A percentile compares a stretch with the other conserved stretches of the same genome.
Evolutionary conservation across 192 early-diverging fungal genomes (phyloP).

Genomic region (Gaertneriomyces semiglobifer): DNA sequence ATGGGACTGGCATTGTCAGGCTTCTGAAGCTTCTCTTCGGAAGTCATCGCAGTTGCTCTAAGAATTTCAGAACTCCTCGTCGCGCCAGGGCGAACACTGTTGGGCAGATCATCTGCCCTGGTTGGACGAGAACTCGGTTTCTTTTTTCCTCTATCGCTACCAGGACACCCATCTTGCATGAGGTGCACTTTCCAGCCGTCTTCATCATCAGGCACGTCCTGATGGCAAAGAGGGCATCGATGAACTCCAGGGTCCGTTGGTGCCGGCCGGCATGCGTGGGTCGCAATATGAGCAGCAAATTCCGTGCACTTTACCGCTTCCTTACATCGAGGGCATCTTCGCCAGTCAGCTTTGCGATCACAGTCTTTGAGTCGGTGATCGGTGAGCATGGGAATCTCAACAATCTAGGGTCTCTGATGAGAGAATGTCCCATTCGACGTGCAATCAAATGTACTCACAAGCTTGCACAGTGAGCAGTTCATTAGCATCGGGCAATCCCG

Average conservation of each 20-base stretch:
- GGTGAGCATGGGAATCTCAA: constrained; percentile 65
- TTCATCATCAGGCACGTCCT: constrained; percentile 54
- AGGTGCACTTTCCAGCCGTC: constrained; percentile 66
- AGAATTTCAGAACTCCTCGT: too few species aligned
- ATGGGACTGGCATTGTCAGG: too few species aligned
- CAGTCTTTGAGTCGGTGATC: constrained; percentile 67
- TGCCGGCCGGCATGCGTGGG: constrained; percentile 36
- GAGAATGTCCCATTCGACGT: not conserved
- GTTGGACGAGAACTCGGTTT: too few species aligned
- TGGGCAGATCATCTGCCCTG: too few species aligned
- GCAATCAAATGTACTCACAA: constrained; percentile 43
- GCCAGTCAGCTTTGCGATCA: constrained; percentile 52
- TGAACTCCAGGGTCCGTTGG: constrained; percentile 27
- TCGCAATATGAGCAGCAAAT: constrained; percentile 48
- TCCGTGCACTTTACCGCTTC: constrained; percentile 56
- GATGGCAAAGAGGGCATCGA: constrained; percentile 64
- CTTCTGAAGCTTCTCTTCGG: too few species aligned
- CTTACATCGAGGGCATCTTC: constrained; percentile 59
- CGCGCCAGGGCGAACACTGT: too few species aligned
- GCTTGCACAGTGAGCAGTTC: constrained; percentile 66
- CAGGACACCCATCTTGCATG: constrained; percentile 53
- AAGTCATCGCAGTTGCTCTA: too few species aligned
- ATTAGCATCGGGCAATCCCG: constrained; percentile 68
- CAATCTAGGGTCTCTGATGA: constrained; percentile 46
- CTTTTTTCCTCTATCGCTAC: constrained; percentile 30